Conservation (phyloP, 441 rosid species). For the Capsella rubella region DNA sequence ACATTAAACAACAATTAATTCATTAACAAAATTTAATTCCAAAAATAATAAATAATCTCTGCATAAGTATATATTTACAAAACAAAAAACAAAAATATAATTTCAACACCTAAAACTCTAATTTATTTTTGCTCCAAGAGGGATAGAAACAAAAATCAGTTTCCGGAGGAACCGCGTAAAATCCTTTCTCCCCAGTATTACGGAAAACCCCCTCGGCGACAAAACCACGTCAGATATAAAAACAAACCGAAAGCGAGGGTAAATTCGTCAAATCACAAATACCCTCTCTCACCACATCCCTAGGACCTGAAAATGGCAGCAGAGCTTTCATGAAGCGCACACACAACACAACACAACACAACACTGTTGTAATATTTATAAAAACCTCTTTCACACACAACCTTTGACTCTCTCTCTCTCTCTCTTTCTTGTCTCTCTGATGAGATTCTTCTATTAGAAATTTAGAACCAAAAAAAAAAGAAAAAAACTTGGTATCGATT, state of each 20-base stretch:
- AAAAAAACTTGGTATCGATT: conserved; percentile 36
- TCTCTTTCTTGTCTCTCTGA: conserved; percentile 20
- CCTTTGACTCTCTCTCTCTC: conserved; percentile 36
- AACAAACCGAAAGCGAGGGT: conserved; percentile 48
- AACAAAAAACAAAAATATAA: not conserved
- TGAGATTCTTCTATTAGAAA: conserved; percentile 20
- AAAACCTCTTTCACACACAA: conserved; percentile 38
- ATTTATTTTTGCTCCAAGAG: no score
- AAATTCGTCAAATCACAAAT: conserved; percentile 33
- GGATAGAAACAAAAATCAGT: not conserved
- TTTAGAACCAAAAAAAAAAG: no score
- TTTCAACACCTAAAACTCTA: not conserved
- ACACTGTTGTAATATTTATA: conserved; percentile 7
- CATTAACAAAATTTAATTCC: no score
- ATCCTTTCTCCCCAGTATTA: conserved; percentile 19
- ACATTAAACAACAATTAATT: no score
- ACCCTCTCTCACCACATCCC: conserved; percentile 3
- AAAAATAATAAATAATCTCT: no score
- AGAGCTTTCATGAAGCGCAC: conserved; percentile 3
- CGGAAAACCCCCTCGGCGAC: conserved; percentile 7
- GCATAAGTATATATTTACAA: no score
- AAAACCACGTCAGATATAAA: not conserved
- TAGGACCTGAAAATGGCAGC: conserved; percentile 20
- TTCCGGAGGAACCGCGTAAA: conserved; percentile 26
- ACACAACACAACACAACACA: no score